Base-by-base conservation (phyloP, 2,329 filamentous ascomycete species). In the Curvularia eragrostidis region DNA sequence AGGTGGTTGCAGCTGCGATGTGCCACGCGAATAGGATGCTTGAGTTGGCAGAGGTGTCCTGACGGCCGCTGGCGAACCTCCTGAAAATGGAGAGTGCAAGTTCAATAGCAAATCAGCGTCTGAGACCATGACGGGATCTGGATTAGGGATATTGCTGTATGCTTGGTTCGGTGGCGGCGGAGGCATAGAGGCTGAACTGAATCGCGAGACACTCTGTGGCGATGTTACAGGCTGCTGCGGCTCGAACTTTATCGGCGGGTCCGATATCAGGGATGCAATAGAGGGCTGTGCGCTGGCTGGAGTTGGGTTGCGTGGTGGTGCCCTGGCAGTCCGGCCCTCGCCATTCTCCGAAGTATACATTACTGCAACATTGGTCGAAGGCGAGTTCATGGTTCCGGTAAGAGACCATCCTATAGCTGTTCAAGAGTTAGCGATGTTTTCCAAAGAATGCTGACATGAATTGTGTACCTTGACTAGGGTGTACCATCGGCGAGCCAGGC, bases 301-400 rank as follows among this genome's bases (percentile, higher is more conserved):
- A 8, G 54, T 67, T 54, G 54, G 74, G 54, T 41, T 77, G 39
- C 63, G 26, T 23, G 53, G 52, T 10, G 41, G 19, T 24, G 58
- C 36, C 48, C 68, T 75, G n/a, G 54, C 42, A 10, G 71, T 69
- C 24, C 71, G 68, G 4, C 52, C 52, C 30, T 63, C 64, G 64
- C 68, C 64, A 63, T 67, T 70, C 21, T 79, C 78, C 55, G 83
- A 87, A 58, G 91, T 88, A 72, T 92, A 96, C 71, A 96, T 85
- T 54, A 94, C 84, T 1, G 91, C 93, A 4, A 96, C 80, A 70
- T 91, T 95, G 0, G 91, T 92, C 62, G 88, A 93, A 1, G 91
- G 89, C 3, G 91, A 95, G 69, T 96, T 92, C 53, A 91, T 93
- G 1, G 89, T 94, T 13, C 92, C 92, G 0, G 92, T 92, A n/a